These are phyloP conservation scores for Mucor lusitanicus DNA, from an alignment of 371 early-diverging fungal genomes.

Conservation along the genomic window DNA sequence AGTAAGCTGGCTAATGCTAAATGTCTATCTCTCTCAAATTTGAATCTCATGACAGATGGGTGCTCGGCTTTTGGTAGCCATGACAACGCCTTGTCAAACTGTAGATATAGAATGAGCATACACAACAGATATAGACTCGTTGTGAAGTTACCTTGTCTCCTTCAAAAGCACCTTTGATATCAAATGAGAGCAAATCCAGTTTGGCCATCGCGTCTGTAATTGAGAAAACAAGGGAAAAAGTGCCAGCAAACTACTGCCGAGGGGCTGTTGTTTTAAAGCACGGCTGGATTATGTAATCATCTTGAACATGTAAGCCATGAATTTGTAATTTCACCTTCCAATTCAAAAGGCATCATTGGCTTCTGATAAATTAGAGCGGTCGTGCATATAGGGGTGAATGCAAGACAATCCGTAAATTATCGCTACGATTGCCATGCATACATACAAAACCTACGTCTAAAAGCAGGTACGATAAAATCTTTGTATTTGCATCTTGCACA, in stretches of 20 bases:
- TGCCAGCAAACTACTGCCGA: not conserved
- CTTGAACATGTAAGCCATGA: not conserved
- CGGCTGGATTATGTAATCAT: not conserved
- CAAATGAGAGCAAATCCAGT: slow-evolving; percentile 22
- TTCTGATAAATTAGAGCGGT: too few species aligned
- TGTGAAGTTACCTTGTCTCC: slow-evolving; percentile 17
- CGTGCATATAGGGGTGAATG: too few species aligned
- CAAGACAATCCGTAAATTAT: too few species aligned
- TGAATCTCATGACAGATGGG: slow-evolving; percentile 30
- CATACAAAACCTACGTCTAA: not conserved
- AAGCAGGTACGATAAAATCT: not conserved
- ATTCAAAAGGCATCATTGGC: too few species aligned
- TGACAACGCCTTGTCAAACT: slow-evolving; percentile 37
- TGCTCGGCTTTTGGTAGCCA: slow-evolving; percentile 31
- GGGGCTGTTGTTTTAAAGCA: not conserved
- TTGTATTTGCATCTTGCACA: not conserved
- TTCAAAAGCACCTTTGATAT: slow-evolving; percentile 20
- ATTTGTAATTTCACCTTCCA: too few species aligned
- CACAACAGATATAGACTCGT: not conserved
- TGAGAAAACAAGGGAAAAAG: not conserved
- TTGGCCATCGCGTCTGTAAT: not conserved
- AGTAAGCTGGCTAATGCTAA: slow-evolving; percentile 36
- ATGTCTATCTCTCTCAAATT: slow-evolving; percentile 33
- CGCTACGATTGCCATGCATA: too few species aligned
- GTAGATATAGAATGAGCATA: not conserved